phyloP scores from a whole-genome alignment of 2,329 filamentous ascomycete genomes.

The Sporothrix sp. region DNA sequence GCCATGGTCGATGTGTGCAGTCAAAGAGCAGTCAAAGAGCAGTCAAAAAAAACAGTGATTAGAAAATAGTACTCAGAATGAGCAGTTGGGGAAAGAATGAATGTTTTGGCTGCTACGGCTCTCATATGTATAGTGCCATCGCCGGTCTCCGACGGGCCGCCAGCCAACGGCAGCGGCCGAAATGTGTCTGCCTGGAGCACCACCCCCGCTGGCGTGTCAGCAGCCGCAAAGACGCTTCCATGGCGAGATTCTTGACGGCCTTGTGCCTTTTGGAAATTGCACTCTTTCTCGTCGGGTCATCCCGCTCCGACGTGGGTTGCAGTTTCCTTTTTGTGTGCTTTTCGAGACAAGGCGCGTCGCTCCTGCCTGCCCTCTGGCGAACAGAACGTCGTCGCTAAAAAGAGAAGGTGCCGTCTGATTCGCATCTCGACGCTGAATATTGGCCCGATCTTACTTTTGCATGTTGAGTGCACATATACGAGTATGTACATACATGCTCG shows the following conservation, averaged over 20 bases:
- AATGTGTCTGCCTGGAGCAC: conserved; percentile 11
- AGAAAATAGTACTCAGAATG: no score
- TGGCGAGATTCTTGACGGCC: no score
- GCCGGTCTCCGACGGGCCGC: neutral
- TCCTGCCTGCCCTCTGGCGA: neutral
- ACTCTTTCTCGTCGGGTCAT: no score
- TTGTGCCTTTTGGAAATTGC: no score
- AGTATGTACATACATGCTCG: no score
- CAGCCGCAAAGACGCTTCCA: neutral
- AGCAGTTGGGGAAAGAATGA: no score
- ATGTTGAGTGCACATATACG: no score
- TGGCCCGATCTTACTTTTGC: conserved; percentile 7
- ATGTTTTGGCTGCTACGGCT: no score
- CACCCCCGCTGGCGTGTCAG: neutral
- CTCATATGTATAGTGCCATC: no score
- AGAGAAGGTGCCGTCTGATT: neutral
- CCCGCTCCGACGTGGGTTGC: no score
- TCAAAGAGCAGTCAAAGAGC: neutral
- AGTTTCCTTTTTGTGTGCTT: neutral
- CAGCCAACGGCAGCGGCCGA: conserved; percentile 6
- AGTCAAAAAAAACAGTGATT: neutral
- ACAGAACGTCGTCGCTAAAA: no score
- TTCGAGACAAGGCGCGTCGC: no score
- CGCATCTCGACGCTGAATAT: neutral
- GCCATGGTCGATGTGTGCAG: neutral